Evolutionary conservation across 1,284 basidiomycete species (phyloP).

Genomic region (Trametes pubescens): DNA sequence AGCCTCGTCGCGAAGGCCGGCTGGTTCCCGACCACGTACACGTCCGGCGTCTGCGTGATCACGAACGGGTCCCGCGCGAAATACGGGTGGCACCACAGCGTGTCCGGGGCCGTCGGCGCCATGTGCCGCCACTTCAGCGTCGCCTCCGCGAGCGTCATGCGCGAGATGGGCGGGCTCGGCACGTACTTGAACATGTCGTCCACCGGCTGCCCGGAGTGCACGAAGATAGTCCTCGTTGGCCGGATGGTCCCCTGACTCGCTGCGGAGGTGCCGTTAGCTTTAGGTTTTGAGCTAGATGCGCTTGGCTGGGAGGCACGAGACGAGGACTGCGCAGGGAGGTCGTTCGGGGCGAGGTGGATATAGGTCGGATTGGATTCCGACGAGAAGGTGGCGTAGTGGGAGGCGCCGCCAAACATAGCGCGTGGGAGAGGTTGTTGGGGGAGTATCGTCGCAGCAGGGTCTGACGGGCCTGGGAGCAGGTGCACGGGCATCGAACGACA

Average conservation of each 20-base stretch:
- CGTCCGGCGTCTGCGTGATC: conserved; percentile 82
- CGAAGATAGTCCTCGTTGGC: conserved; percentile 67
- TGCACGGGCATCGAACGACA: conserved; percentile 80
- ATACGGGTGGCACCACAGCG: conserved; percentile 98
- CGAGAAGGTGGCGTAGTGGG: conserved; percentile 69
- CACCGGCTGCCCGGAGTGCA: conserved; percentile 91
- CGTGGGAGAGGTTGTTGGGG: conserved; percentile 95
- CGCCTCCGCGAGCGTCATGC: conserved; percentile 77
- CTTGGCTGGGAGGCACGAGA: conserved; percentile 34
- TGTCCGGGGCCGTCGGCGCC: conserved; percentile 98
- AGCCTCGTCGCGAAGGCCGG: conserved; percentile 81
- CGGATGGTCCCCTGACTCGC: conserved; percentile 33
- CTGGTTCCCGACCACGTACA: conserved; percentile 96
- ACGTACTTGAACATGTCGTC: conserved; percentile 97
- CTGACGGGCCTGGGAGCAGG: conserved; percentile 84
- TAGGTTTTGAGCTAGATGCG: conserved; percentile 30
- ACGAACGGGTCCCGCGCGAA: conserved; percentile 91
- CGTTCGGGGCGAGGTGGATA: conserved; percentile 61
- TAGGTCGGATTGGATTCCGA: conserved; percentile 94
- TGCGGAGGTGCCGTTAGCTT: conserved; percentile 26
- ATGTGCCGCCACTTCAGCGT: conserved; percentile 95
- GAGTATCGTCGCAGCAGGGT: conserved; percentile 89
- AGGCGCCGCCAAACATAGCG: conserved; percentile 86
- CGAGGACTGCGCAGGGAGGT: conserved; percentile 27
- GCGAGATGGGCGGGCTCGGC: conserved; percentile 67